Percentiles rank a stretch among this genome's conserved stretches.
phyloP scores from a whole-genome alignment of 257 asterid species.

The Lithospermum erythrorhizon region DNA sequence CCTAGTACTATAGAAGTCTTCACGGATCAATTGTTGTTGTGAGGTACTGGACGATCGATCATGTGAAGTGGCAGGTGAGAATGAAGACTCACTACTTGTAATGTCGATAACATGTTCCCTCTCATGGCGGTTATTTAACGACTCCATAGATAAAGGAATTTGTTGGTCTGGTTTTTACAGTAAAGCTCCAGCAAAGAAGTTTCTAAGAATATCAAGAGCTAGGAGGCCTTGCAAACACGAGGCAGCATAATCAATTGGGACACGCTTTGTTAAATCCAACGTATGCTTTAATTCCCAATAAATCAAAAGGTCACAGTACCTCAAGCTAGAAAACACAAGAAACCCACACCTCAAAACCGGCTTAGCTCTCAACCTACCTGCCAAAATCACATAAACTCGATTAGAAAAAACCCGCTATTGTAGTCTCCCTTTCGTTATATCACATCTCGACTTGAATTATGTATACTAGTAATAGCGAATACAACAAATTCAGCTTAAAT shows the following conservation, averaged over 20 bases:
- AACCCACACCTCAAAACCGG: not conserved
- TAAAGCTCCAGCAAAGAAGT: constrained; percentile 60
- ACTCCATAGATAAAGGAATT: constrained; percentile 65
- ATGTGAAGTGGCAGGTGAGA: constrained; percentile 36
- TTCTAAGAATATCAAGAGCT: constrained; percentile 36
- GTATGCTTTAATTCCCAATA: constrained; percentile 5
- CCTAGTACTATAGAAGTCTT: constrained; percentile 50
- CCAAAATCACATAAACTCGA: not conserved
- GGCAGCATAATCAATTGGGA: constrained; percentile 14
- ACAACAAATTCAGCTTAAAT: not conserved
- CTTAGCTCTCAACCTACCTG: not conserved
- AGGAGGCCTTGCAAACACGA: constrained; percentile 34
- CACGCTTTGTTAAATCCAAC: constrained; percentile 5
- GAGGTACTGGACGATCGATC: constrained; percentile 34
- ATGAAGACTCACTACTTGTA: constrained; percentile 41
- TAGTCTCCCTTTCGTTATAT: not conserved
- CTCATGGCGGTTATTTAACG: constrained; percentile 23
- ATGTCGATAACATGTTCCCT: constrained; percentile 61
- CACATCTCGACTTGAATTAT: too few species aligned
- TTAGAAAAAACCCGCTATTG: not conserved
- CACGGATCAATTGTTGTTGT: constrained; percentile 39
- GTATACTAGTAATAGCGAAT: too few species aligned
- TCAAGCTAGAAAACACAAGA: too few species aligned
- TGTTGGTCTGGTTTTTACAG: constrained; percentile 36
- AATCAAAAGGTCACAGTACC: not conserved